Percentiles rank a stretch among this genome's conserved stretches.
Conservation (phyloP, 2,329 filamentous ascomycete species). For the Fusarium staphyleae region DNA sequence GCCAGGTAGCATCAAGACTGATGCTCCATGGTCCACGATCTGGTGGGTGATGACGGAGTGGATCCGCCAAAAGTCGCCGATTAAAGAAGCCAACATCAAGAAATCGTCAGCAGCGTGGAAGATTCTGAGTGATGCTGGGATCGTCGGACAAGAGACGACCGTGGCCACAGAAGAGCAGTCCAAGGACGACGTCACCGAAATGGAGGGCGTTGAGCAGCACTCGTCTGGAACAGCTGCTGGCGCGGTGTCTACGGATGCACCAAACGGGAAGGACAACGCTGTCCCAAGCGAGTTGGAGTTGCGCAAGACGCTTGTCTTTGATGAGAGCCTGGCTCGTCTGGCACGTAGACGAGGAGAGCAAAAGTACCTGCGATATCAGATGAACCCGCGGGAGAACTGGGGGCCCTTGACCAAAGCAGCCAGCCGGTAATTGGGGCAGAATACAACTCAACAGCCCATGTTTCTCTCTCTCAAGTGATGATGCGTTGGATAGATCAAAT, state of each 20-base stretch:
- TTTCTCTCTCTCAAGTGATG: background rate
- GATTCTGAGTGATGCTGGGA: conserved; percentile 61
- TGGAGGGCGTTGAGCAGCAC: conserved; percentile 50
- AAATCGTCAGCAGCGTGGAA: conserved; percentile 74
- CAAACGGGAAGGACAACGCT: conserved; percentile 31
- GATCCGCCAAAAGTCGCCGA: conserved; percentile 79
- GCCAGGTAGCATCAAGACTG: conserved; percentile 88
- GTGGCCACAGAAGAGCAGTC: conserved; percentile 25
- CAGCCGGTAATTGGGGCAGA: conserved; percentile 46
- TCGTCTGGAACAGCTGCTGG: conserved; percentile 6
- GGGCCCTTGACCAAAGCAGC: conserved; percentile 75
- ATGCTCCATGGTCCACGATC: conserved; percentile 87
- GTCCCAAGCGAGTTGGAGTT: conserved; percentile 48
- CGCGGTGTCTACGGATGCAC: conserved; percentile 10
- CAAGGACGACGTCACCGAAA: conserved; percentile 43
- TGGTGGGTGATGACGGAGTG: conserved; percentile 96
- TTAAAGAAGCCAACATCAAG: conserved; percentile 76
- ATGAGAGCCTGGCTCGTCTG: conserved; percentile 77
- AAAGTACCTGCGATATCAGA: conserved; percentile 84
- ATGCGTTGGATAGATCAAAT: background rate
- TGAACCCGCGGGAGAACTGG: conserved; percentile 93
- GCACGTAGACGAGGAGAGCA: conserved; percentile 71
- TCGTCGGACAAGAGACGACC: conserved; percentile 47
- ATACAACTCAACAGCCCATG: background rate
- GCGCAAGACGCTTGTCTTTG: conserved; percentile 71